Conservation (phyloP, 352 stramenopile genomes). For the Phytophthora sp. region DNA sequence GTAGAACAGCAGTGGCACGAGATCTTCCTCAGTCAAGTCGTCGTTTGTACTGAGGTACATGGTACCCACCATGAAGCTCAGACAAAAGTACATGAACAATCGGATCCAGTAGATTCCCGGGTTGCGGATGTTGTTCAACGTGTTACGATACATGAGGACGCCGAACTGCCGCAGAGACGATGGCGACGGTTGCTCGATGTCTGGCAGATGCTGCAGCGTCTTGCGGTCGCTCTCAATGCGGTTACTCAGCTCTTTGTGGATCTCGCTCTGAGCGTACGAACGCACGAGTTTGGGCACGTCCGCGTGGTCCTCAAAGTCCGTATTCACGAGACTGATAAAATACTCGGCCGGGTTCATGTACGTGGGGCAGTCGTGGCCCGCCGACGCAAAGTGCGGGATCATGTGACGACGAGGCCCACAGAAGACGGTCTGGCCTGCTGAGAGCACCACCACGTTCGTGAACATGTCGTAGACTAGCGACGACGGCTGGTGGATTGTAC, state of each 20-base stretch:
- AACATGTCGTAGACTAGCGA: conserved; percentile 49
- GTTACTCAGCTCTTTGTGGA: conserved; percentile 11
- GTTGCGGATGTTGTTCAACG: conserved; percentile 70
- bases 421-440: conserved; percentile 80
- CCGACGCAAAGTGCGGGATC: conserved; percentile 45
- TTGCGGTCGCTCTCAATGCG: conserved; percentile 26
- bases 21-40: conserved; percentile 45
- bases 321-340: conserved; percentile 59
- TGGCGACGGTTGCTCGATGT: conserved; percentile 28
- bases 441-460: conserved; percentile 57
- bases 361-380: conserved; percentile 43
- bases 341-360: conserved; percentile 69
- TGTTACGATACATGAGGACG: conserved; percentile 60
- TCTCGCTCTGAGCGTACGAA: conserved; percentile 25
- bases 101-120: conserved; percentile 75
- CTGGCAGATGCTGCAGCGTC: conserved; percentile 26
- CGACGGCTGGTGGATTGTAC: conserved; percentile 92
- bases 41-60: conserved; percentile 73
- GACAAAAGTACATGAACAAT: conserved; percentile 73
- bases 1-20: conserved; percentile 81
- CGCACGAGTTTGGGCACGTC: conserved; percentile 36
- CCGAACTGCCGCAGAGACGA: conserved; percentile 47
- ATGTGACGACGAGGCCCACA: conserved; percentile 54
- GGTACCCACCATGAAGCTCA: conserved; percentile 72
- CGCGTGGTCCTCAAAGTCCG: conserved; percentile 57